Conservation (phyloP, 768 basidiomycete genomes). For the Cystofilobasidium ferigula region DNA sequence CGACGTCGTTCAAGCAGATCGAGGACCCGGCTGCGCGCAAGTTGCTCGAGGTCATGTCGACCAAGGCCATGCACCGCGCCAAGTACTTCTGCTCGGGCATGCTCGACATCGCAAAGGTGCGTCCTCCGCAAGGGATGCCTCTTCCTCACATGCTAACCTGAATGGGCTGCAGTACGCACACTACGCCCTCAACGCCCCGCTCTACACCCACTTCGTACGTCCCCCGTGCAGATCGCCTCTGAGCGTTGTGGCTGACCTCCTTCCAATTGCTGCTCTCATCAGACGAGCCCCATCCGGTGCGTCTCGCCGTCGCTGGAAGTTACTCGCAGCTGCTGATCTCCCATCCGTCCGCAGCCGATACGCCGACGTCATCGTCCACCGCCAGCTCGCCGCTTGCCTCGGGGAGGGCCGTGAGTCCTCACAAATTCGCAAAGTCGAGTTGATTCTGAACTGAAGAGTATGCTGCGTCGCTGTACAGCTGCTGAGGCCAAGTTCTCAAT, state of each 20-base stretch:
- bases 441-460: too few species aligned
- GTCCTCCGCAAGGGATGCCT: background rate
- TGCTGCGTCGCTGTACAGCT: constrained; percentile 31
- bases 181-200: constrained; percentile 75
- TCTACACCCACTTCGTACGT: constrained; percentile 56
- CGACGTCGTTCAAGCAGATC: constrained; percentile 70
- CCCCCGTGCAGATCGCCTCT: too few species aligned
- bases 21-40: constrained; percentile 59
- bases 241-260: too few species aligned
- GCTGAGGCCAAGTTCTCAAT: constrained; percentile 85
- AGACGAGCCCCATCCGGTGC: constrained; percentile 52
- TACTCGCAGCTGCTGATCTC: background rate
- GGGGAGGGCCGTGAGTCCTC: constrained; percentile 49
- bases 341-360: constrained; percentile 48
- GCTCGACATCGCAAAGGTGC: constrained; percentile 83
- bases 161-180: constrained; percentile 53
- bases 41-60: constrained; percentile 69
- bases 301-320: too few species aligned
- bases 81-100: constrained; percentile 99
- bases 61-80: constrained; percentile 86
- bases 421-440: background rate
- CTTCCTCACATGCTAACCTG: background rate
- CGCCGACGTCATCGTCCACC: constrained; percentile 88
- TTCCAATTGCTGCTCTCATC: constrained; percentile 9
- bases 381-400: constrained; percentile 83